Conservation (phyloP, 2,329 filamentous ascomycete species). For the Alternaria brassicicola region DNA sequence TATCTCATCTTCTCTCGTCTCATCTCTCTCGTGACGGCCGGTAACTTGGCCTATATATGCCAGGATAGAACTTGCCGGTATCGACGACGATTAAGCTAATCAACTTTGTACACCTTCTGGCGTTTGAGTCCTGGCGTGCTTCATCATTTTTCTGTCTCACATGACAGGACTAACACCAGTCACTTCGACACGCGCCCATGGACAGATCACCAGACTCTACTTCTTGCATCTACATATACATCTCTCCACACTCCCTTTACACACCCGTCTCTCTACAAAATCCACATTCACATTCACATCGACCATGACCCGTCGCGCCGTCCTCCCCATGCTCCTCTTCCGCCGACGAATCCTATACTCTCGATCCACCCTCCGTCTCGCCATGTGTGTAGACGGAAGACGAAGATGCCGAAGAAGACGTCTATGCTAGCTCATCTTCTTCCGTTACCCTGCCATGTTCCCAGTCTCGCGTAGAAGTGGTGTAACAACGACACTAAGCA, state of each 20-base stretch:
- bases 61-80: too few species aligned
- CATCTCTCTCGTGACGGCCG: too few species aligned
- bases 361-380: not conserved
- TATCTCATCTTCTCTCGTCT: too few species aligned
- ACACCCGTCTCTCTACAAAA: not conserved
- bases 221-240: not conserved
- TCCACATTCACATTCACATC: not conserved
- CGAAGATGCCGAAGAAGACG: not conserved
- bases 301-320: not conserved
- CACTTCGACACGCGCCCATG: not conserved
- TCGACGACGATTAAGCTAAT: too few species aligned
- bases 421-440: too few species aligned
- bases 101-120: too few species aligned
- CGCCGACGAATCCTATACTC: not conserved
- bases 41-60: too few species aligned
- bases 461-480: not conserved
- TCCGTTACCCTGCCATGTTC: not conserved
- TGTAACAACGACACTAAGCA: not conserved
- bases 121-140: too few species aligned
- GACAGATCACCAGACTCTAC: not conserved
- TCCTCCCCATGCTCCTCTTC: not conserved
- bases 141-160: not conserved
- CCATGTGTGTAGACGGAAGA: not conserved
- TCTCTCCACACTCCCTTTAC: not conserved
- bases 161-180: not conserved